phyloP scores from a whole-genome alignment of 768 basidiomycete genomes.

The Termitomyces sp. region DNA sequence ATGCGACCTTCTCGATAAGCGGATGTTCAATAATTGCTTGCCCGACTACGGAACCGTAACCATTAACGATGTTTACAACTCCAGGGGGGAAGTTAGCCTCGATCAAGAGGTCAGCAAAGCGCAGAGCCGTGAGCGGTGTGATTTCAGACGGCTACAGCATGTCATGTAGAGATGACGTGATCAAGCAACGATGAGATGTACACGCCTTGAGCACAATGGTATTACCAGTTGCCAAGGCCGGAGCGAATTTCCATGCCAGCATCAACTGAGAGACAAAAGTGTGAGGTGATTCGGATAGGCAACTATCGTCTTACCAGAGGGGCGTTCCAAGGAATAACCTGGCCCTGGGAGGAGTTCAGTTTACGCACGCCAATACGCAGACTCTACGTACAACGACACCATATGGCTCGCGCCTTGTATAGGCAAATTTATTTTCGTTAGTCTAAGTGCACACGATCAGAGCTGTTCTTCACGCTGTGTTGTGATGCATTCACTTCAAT shows the following conservation, averaged over 20 bases:
- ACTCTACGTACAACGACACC: conserved; percentile 30
- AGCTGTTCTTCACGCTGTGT: neutral
- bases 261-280: conserved; percentile 12
- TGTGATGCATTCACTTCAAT: neutral
- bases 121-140: no score
- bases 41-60: no score
- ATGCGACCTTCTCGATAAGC: no score
- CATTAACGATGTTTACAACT: no score
- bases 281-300: neutral
- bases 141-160: neutral
- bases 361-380: conserved; percentile 21
- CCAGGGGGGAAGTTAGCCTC: no score
- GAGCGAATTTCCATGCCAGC: conserved; percentile 24
- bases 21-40: no score
- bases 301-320: conserved; percentile 16
- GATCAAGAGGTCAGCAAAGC: no score
- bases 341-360: conserved; percentile 25
- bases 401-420: conserved; percentile 49
- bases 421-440: conserved; percentile 22
- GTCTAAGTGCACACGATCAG: conserved; percentile 11
- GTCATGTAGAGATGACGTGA: neutral
- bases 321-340: conserved; percentile 57
- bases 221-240: conserved; percentile 43
- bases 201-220: neutral
- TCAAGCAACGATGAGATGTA: neutral